Base-by-base conservation (phyloP, 2,329 filamentous ascomycete genomes). In the Trichophyton rubrum region DNA sequence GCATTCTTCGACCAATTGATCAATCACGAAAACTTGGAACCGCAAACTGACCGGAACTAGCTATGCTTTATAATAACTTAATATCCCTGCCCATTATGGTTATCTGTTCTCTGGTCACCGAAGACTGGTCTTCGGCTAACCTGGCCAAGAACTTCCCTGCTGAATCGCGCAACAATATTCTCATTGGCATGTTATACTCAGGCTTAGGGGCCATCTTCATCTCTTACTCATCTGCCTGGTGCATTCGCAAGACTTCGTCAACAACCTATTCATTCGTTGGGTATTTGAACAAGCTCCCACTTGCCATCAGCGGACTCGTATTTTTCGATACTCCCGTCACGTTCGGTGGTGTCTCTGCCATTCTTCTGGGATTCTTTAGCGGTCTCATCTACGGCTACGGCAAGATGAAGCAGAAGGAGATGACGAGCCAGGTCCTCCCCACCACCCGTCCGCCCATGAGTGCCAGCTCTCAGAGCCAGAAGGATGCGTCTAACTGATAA, bases 1-100 rank as follows among this genome's bases (percentile, higher is more conserved):
- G 1, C 9, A 38, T 38, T 45, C 11, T 30, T 40, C 22, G 27
- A 45, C 41, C 6, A 20, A 45, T 15, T 45, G 17, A 20, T 20
- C 41, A n/a, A 7, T 6, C 6, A 8, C 27, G 27, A 30, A 45
- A n/a, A 4, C 2, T 15, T 45, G 15, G n/a, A n/a, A 45, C 20
- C 7, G 41, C 41, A 45, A 45, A 45, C 41, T 45, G 41, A 58
- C 62, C 27, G n/a, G 64, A 55, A 73, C 78, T 65, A 97, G 92
- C 91, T 70, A 99, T 97, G 93, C 96, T 92, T 79, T 99, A 99
- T 82, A 99, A 97, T 84, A 97, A 99, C 76, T 82, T 97, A 55
- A 85, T 99, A 66, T 95, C 91, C 61, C 95, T 99, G 65, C 93
- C 93, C 35, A 86, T 97, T 69, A 85, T 99, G 59, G 75, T 96